phyloP scores from a whole-genome alignment of 495 filamentous ascomycete species.

The Xylaria scruposa region DNA sequence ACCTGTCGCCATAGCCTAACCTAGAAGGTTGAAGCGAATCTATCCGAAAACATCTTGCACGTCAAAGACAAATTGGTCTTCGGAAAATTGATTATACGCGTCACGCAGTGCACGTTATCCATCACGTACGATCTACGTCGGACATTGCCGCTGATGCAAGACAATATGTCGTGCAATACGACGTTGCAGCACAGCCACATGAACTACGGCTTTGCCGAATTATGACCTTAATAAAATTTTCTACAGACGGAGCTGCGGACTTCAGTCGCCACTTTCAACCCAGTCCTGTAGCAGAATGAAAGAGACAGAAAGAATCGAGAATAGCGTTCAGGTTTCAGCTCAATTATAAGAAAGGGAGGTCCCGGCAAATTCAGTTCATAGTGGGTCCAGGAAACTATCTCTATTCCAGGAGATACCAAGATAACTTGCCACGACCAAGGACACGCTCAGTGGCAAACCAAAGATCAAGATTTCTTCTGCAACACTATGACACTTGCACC shows the following conservation, averaged over 20 bases:
- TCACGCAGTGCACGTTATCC: neutral
- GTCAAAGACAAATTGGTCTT: neutral
- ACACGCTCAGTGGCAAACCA: neutral
- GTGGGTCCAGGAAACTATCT: neutral
- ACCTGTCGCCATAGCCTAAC: neutral
- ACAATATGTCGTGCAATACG: neutral
- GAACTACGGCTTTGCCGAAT: neutral
- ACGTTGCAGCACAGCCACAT: neutral
- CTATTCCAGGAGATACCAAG: neutral
- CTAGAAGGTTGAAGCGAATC: slow-evolving; percentile 9
- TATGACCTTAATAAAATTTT: neutral
- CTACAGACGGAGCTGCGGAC: neutral
- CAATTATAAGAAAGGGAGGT: neutral
- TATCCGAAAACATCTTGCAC: neutral
- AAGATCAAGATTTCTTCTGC: neutral
- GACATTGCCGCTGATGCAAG: neutral
- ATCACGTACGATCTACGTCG: neutral
- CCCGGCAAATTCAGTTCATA: neutral
- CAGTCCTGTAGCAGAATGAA: neutral
- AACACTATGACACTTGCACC: neutral
- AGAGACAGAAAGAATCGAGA: neutral
- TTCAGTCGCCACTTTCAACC: neutral
- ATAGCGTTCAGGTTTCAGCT: neutral
- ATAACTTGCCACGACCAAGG: neutral
- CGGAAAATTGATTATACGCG: neutral